Conservation (phyloP, 306 rosid species). For the Malus orientalis region DNA sequence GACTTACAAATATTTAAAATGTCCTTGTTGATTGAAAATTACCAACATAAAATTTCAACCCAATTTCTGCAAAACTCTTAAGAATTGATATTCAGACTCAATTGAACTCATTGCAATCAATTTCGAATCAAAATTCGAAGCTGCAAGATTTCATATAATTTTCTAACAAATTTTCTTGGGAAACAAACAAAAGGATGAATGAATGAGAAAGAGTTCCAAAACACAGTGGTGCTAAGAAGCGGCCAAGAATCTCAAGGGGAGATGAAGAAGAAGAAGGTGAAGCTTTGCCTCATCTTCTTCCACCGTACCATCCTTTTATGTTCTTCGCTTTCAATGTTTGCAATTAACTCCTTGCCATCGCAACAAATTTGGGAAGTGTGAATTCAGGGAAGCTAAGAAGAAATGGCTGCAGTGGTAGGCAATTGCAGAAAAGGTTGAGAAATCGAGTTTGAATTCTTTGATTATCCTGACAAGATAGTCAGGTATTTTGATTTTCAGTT, state of each 20-base stretch:
- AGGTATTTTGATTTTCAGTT: no score
- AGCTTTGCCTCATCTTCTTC: slow-evolving; percentile 93
- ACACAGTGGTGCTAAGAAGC: slow-evolving; percentile 91
- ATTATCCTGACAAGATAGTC: no score
- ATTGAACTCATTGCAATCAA: neutral
- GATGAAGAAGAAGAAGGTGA: slow-evolving; percentile 72
- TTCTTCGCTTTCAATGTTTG: neutral
- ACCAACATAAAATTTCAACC: neutral
- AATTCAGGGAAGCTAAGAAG: neutral
- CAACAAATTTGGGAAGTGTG: neutral
- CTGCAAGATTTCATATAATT: neutral
- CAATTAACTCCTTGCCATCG: neutral
- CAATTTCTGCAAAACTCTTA: neutral
- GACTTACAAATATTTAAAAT: no score
- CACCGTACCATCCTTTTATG: slow-evolving; percentile 23
- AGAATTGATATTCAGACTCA: neutral
- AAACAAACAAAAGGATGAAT: no score
- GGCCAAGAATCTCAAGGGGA: slow-evolving; percentile 70
- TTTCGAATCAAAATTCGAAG: neutral
- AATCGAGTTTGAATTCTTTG: no score
- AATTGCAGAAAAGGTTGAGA: neutral
- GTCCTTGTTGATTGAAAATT: no score
- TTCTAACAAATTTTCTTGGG: neutral
- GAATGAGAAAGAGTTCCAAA: slow-evolving; percentile 36
- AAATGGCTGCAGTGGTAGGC: neutral